Conservation (phyloP, 768 basidiomycete genomes). For the Dacryopinax spathularia region DNA sequence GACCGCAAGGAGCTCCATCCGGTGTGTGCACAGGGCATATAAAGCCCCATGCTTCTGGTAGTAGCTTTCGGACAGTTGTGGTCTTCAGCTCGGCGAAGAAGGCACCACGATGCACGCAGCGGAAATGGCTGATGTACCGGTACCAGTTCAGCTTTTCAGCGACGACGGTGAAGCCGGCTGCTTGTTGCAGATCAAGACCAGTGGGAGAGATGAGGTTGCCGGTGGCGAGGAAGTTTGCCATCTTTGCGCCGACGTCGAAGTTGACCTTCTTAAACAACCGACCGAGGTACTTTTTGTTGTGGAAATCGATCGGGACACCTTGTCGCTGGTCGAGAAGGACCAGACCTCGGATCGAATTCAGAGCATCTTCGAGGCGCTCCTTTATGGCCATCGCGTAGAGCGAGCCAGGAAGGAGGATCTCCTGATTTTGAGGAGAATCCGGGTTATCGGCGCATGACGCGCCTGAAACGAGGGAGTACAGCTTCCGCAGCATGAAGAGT, state of each 20-base stretch:
- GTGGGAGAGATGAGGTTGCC: constrained; percentile 90
- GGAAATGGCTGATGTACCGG: constrained; percentile 95
- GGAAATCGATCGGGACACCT: constrained; percentile 68
- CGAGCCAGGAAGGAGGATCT: constrained; percentile 83
- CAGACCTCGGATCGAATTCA: constrained; percentile 55
- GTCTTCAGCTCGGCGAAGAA: constrained; percentile 99
- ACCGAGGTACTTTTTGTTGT: constrained; percentile 69
- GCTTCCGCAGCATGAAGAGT: constrained; percentile 91
- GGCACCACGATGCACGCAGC: constrained; percentile 95
- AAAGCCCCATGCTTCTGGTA: constrained; percentile 99
- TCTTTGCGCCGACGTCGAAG: constrained; percentile 79
- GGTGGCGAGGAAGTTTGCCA: constrained; percentile 92
- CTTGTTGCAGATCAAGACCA: constrained; percentile 92
- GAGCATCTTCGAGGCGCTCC: constrained; percentile 82
- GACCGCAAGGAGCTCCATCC: constrained; percentile 93
- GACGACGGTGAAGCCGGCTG: constrained; percentile 96
- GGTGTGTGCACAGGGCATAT: constrained; percentile 97
- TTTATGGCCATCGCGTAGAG: constrained; percentile 97
- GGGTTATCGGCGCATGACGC: constrained; percentile 90
- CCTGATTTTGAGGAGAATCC: constrained; percentile 97
- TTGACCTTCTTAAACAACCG: constrained; percentile 64
- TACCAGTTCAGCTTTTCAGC: constrained; percentile 98
- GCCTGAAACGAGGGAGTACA: constrained; percentile 80
- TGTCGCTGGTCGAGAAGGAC: constrained; percentile 60
- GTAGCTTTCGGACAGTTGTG: constrained; percentile 86